Evolutionary conservation across 176 grass and related monocot genomes (phyloP).

Genomic region (Metroxylon sagu): DNA sequence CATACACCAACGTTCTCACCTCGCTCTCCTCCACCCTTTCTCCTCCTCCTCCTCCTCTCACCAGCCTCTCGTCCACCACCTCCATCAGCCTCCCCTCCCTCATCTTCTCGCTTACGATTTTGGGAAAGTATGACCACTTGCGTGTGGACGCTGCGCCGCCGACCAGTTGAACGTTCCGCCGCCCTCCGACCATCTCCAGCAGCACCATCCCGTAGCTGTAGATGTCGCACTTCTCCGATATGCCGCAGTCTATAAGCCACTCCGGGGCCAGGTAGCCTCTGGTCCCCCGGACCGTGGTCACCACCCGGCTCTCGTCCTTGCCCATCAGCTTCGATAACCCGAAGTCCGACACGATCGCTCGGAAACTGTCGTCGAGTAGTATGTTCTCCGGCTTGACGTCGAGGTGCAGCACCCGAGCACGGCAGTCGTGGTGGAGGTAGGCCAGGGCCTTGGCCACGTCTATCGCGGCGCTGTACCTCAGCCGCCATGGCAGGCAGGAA

Average conservation of each 20-base stretch:
- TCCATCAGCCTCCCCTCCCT: conserved; percentile 26
- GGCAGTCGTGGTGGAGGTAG: conserved; percentile 65
- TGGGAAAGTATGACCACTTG: conserved; percentile 22
- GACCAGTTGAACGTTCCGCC: conserved; percentile 20
- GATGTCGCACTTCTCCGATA: conserved; percentile 44
- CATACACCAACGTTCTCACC: conserved; percentile 33
- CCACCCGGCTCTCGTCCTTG: conserved; percentile 35
- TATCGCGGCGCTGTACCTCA: conserved; percentile 23
- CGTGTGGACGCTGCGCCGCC: not conserved
- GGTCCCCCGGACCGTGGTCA: conserved; percentile 35
- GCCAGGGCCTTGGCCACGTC: conserved; percentile 52
- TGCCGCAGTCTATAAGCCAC: conserved; percentile 28
- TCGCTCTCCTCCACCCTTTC: conserved; percentile 8
- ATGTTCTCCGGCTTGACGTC: conserved; percentile 71
- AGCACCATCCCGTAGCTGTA: conserved; percentile 66
- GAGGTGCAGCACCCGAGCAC: conserved; percentile 36
- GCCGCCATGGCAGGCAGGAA: conserved; percentile 27
- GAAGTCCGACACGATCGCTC: conserved; percentile 49
- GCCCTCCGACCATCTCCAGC: conserved; percentile 42
- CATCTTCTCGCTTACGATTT: conserved; percentile 27
- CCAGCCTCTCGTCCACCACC: conserved; percentile 27
- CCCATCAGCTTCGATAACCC: conserved; percentile 50
- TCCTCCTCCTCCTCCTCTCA: not conserved
- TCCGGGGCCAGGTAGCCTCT: conserved; percentile 48
- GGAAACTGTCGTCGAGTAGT: conserved; percentile 43